Evolutionary conservation across 2,329 filamentous ascomycete species (phyloP).

Genomic region (Rutstroemia sp.): DNA sequence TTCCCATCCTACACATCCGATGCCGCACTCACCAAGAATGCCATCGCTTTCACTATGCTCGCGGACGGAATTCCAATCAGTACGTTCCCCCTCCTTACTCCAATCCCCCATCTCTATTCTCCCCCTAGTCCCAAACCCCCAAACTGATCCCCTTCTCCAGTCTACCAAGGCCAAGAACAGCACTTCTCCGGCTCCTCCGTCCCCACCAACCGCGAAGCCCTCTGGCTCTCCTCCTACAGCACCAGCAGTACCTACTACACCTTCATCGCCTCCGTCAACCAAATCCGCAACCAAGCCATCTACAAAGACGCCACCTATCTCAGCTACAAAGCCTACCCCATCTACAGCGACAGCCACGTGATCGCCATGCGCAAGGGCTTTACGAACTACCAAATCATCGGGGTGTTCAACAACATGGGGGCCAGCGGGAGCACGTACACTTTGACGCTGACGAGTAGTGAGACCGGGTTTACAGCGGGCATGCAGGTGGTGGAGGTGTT

Average conservation of each 20-base stretch:
- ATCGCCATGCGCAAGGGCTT: slow-evolving; percentile 26
- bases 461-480: slow-evolving; percentile 33
- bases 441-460: slow-evolving; percentile 30
- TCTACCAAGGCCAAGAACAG: slow-evolving; percentile 49
- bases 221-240: slow-evolving; percentile 36
- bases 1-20: slow-evolving; percentile 22
- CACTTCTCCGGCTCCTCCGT: slow-evolving; percentile 35
- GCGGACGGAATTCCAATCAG: slow-evolving; percentile 43
- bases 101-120: background rate
- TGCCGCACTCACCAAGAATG: slow-evolving; percentile 35
- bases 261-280: slow-evolving; percentile 28
- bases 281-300: slow-evolving; percentile 24
- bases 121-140: background rate
- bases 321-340: slow-evolving; percentile 22
- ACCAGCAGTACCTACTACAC: slow-evolving; percentile 33
- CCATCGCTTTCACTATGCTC: slow-evolving; percentile 42
- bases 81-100: slow-evolving; percentile 2
- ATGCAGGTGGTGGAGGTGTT: slow-evolving; percentile 35
- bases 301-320: slow-evolving; percentile 19
- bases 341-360: slow-evolving; percentile 21
- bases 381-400: slow-evolving; percentile 20
- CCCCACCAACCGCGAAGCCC: slow-evolving; percentile 37
- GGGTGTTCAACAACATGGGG: slow-evolving; percentile 36
- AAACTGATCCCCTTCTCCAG: slow-evolving; percentile 3
- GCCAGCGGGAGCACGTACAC: slow-evolving; percentile 27